Evolutionary conservation across 1,284 basidiomycete species (phyloP).

Genomic region (Pyrrhoderma noxium): DNA sequence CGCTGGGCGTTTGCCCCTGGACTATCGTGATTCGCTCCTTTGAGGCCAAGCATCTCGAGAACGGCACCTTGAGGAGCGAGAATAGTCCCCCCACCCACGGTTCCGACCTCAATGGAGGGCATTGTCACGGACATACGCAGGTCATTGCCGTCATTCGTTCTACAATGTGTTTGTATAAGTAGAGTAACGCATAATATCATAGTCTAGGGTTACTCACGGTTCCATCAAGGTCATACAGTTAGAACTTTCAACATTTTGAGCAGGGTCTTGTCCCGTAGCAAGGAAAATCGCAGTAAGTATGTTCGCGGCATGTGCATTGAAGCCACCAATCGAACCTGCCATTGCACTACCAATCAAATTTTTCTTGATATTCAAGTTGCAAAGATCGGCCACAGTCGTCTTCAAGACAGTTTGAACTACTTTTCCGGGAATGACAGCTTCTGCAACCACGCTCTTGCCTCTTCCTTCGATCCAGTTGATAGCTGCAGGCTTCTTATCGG

Average conservation of each 20-base stretch:
- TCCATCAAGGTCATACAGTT: constrained; percentile 99
- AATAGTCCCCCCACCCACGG: constrained; percentile 92
- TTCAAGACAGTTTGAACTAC: constrained; percentile 90
- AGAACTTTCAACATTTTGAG: constrained; percentile 97
- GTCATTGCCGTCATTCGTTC: constrained; percentile 85
- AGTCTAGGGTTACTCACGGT: constrained; percentile 52
- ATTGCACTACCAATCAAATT: constrained; percentile 96
- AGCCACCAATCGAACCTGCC: constrained; percentile 95
- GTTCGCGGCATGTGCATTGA: constrained; percentile 98
- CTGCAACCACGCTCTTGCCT: constrained; percentile 96
- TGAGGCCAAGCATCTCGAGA: constrained; percentile 87
- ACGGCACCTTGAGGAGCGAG: constrained; percentile 85
- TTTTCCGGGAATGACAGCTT: constrained; percentile 87
- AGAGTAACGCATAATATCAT: constrained; percentile 11
- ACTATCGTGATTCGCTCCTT: constrained; percentile 74
- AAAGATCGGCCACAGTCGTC: constrained; percentile 88
- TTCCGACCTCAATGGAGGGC: constrained; percentile 96
- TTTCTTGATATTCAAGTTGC: constrained; percentile 95
- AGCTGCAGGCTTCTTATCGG: constrained; percentile 99
- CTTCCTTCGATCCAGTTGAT: constrained; percentile 99
- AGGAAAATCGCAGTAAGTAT: constrained; percentile 95
- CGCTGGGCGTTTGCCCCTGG: constrained; percentile 85
- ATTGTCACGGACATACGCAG: constrained; percentile 88
- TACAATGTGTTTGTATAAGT: constrained; percentile 26
- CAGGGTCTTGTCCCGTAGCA: constrained; percentile 97